Evolutionary conservation across 2,329 filamentous ascomycete genomes (phyloP), one percentile per base, ranked within the genome.

Genomic region (Thelonectria blattea): DNA sequence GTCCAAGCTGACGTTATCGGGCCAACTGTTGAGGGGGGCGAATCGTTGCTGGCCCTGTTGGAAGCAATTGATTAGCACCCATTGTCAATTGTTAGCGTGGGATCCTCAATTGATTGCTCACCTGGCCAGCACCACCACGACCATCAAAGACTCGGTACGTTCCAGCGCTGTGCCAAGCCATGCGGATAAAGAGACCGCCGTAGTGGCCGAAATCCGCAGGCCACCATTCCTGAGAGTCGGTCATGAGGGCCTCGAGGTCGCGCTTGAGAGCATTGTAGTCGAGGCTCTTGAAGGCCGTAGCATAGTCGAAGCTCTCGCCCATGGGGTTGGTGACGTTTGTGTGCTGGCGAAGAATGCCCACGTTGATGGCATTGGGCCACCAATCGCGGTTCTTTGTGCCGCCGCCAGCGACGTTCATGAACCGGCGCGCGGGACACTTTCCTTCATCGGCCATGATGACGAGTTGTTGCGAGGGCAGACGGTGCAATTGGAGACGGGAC

Each of bases 151-250:
- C 86, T 70, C 91, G 89, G 79, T 93, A 92, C 52, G 90, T 93
- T 62, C 91, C 91, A 24, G 91, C 86, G 66, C 87, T 88, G 81
- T 93, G 91, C 91, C 91, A 93, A 61, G 89, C 88, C 88, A 93
- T 88, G 59, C 91, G 89, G 72, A 93, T 83, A 75, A 93, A 92
- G 27, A 93, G 83, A 75, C 90, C 90, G 66, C 90, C 90, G 69
- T 93, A 93, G 81, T 92, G 89, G 57, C 90, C 90, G 71, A 90
- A 91, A 73, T 93, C 91, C 32, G 91, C 91, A 1, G 91, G 91
- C 91, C 91, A 93, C 86, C 85, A 92, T 42, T 91, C 87, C 78
- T 93, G 87, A 2, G 89, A 92, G 73, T 91, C 87, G 52, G 90
- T 93, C 88, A 92, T 89, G 70, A 93, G 73, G 17, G 79, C 81